A percentile compares a stretch with the other conserved stretches of the same genome.
phyloP scores from a whole-genome alignment of 768 basidiomycete genomes.

The Pluteus cervinus region DNA sequence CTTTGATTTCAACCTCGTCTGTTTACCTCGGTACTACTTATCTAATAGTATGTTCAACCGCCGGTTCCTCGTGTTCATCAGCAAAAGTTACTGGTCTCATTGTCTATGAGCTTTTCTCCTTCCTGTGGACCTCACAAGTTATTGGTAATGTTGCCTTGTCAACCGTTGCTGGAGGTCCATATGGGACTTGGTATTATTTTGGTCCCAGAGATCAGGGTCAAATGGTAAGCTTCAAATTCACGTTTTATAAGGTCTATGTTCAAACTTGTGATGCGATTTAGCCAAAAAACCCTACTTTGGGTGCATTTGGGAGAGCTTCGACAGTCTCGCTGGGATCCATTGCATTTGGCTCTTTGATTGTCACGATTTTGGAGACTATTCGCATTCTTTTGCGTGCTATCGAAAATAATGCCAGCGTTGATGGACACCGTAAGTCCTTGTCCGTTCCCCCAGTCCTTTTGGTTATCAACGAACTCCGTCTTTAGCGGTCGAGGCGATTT shows the following conservation, averaged over 20 bases:
- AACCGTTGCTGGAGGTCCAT: slow-evolving; percentile 77
- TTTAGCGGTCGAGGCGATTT: slow-evolving; percentile 62
- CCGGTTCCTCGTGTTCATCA: slow-evolving; percentile 59
- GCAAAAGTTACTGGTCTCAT: slow-evolving; percentile 74
- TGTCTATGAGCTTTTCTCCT: slow-evolving; percentile 77
- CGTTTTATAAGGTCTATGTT: slow-evolving; percentile 2
- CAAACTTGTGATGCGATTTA: slow-evolving; percentile 15
- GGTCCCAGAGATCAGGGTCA: slow-evolving; percentile 61
- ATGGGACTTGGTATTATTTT: slow-evolving; percentile 81
- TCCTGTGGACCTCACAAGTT: slow-evolving; percentile 81
- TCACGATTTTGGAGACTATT: slow-evolving; percentile 70
- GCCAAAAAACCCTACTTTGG: slow-evolving; percentile 66
- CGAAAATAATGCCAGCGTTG: slow-evolving; percentile 52
- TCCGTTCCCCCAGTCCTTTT: not conserved
- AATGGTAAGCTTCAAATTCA: slow-evolving; percentile 40
- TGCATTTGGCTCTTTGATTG: slow-evolving; percentile 80
- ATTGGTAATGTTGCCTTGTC: slow-evolving; percentile 73
- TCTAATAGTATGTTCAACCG: slow-evolving; percentile 38
- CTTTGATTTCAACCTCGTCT: not conserved
- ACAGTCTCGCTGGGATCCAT: slow-evolving; percentile 80
- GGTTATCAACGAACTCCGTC: not conserved
- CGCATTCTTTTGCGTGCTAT: slow-evolving; percentile 52
- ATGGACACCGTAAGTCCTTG: slow-evolving; percentile 55
- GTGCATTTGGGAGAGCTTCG: slow-evolving; percentile 68
- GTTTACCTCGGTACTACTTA: slow-evolving; percentile 7